These are phyloP conservation scores for Xylaria telfairii DNA, from an alignment of 495 filamentous ascomycete genomes.

Conservation along the genomic window DNA sequence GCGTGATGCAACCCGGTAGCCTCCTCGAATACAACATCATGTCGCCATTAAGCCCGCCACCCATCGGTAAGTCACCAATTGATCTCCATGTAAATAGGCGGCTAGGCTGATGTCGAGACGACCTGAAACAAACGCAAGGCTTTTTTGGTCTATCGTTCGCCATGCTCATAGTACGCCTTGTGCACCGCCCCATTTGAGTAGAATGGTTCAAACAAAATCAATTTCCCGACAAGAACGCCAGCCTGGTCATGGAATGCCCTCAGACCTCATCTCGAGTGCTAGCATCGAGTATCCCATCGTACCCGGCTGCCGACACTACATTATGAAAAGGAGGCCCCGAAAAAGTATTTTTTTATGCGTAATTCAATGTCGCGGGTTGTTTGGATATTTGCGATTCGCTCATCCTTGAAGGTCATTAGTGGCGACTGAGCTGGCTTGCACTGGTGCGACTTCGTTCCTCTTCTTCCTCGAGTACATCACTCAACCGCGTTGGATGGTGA, in stretches of 20 bases:
- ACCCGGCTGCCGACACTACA: not conserved
- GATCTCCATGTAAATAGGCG: constrained; percentile 27
- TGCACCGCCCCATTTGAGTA: constrained; percentile 17
- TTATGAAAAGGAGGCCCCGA: not conserved
- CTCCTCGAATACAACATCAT: constrained; percentile 26
- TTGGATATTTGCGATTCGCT: not conserved
- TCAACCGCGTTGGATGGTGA: constrained; percentile 92
- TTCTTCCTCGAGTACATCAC: constrained; percentile 88
- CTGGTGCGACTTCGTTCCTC: constrained; percentile 73
- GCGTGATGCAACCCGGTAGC: not conserved
- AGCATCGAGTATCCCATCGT: not conserved
- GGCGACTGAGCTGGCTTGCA: constrained; percentile 54
- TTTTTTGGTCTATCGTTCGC: constrained; percentile 27
- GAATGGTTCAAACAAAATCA: constrained; percentile 24
- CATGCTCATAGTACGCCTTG: constrained; percentile 29
- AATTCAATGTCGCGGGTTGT: constrained; percentile 10
- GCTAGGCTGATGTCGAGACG: constrained; percentile 17
- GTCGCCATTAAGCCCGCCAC: constrained; percentile 12
- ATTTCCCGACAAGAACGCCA: constrained; percentile 14
- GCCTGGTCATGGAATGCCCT: not conserved
- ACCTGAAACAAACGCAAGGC: constrained; percentile 28
- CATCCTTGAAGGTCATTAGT: constrained; percentile 31
- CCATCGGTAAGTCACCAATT: constrained; percentile 19
- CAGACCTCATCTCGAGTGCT: not conserved
- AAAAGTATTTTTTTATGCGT: constrained; percentile 2